These are phyloP conservation scores for Umbelopsis sp. DNA, from an alignment of 192 early-diverging fungal genomes.

Conservation along the genomic window DNA sequence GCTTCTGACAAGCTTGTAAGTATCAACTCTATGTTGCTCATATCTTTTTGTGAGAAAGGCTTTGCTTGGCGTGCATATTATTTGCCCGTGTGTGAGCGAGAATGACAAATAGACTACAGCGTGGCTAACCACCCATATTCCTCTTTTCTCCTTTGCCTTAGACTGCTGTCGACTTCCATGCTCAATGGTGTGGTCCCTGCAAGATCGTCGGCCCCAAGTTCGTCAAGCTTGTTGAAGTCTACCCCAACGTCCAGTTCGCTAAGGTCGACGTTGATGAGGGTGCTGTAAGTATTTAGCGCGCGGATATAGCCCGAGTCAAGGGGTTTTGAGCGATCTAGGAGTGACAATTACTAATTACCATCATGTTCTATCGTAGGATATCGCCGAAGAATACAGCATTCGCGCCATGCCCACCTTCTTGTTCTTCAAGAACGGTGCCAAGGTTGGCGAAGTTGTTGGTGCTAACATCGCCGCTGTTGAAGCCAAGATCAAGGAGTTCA, in stretches of 20 bases:
- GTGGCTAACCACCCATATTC: background rate
- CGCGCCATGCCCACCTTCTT: constrained; percentile 64
- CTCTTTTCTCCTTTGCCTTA: background rate
- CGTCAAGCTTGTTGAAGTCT: constrained; percentile 53
- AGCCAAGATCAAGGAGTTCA: constrained; percentile 27
- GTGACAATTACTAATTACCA: background rate
- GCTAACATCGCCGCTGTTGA: constrained; percentile 35
- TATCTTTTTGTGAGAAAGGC: background rate
- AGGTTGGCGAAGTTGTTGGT: constrained; percentile 52
- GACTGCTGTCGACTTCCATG: constrained; percentile 80
- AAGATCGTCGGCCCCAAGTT: constrained; percentile 72
- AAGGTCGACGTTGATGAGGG: constrained; percentile 87
- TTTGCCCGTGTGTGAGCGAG: background rate
- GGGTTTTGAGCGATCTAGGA: no score
- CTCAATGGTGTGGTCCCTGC: constrained; percentile 90
- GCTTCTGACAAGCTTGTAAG: constrained; percentile 23
- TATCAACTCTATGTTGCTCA: background rate
- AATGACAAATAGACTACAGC: background rate
- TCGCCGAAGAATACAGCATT: constrained; percentile 44
- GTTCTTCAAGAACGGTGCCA: constrained; percentile 54
- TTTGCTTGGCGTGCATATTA: background rate
- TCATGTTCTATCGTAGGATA: constrained; percentile 34
- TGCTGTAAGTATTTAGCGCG: constrained; percentile 35
- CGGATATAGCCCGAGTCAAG: background rate
- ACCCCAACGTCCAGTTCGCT: constrained; percentile 64